Conservation (phyloP, 805 yeast species). For the Myxozyma monticola region DNA sequence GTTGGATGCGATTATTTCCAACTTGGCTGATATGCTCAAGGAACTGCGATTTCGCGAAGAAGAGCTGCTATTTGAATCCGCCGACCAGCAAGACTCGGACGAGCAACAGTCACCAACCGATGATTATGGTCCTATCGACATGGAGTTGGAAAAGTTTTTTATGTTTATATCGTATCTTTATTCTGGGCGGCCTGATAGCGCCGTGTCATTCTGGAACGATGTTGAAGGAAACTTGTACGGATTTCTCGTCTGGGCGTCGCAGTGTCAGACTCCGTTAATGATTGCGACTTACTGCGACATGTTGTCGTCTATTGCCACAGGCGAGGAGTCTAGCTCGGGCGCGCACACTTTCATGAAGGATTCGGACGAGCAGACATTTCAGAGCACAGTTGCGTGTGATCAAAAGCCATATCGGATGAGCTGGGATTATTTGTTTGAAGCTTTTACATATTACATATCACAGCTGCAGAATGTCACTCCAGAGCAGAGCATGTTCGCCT, state of each 20-base stretch:
- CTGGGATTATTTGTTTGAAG: slow-evolving; percentile 55
- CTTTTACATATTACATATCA: slow-evolving; percentile 54
- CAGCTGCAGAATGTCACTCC: slow-evolving; percentile 38
- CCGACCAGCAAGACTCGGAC: slow-evolving; percentile 56
- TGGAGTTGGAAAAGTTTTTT: slow-evolving; percentile 87
- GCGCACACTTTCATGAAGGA: slow-evolving; percentile 49
- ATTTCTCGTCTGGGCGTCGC: slow-evolving; percentile 84
- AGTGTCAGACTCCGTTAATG: slow-evolving; percentile 68
- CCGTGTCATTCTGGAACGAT: slow-evolving; percentile 66
- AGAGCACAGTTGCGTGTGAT: slow-evolving; percentile 24
- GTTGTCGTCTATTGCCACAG: slow-evolving; percentile 70
- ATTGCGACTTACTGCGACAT: slow-evolving; percentile 78
- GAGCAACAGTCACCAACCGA: slow-evolving; percentile 7
- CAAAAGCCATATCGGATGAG: slow-evolving; percentile 42
- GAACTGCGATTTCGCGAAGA: slow-evolving; percentile 45
- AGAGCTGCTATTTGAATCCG: slow-evolving; percentile 36
- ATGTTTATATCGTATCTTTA: slow-evolving; percentile 71
- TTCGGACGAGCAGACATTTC: slow-evolving; percentile 14
- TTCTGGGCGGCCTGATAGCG: slow-evolving; percentile 57
- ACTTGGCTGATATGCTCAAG: slow-evolving; percentile 43
- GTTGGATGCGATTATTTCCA: slow-evolving; percentile 36
- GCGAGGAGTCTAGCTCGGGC: slow-evolving; percentile 54
- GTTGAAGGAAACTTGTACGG: slow-evolving; percentile 68
- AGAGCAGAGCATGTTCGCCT: slow-evolving; percentile 18
- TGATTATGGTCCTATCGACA: slow-evolving; percentile 35